Base-by-base conservation (phyloP, 2,329 filamentous ascomycete genomes). In the Aschersonia sp. region DNA sequence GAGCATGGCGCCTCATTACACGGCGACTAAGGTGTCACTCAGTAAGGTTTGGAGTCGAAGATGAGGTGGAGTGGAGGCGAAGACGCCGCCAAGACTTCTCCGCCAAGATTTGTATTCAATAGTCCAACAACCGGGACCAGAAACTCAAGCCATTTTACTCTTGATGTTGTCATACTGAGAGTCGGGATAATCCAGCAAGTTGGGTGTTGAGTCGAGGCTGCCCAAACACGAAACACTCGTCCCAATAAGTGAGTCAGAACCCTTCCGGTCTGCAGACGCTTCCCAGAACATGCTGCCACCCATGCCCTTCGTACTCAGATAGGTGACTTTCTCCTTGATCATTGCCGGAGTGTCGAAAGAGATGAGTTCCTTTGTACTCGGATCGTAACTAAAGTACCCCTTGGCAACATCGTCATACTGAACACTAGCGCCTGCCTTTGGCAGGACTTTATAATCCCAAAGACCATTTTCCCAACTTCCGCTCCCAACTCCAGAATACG, bases 241-340 rank as follows among this genome's bases (percentile, higher is more conserved):
- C 37, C 61, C 58, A 48, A 84, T 81, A 55, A 92, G 65, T 53
- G 79, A 84, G 4, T 73, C 71, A 9, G 62, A 63, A 14, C 72
- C 77, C 4, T 57, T 70, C 56, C 73, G 73, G 60, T 94, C 87
- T 6, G 72, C 79, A 51, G 79, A 85, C 12, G 76, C 79, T 61
- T 92, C 85, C 86, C 86, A 94, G 75, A 85, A 94, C 84, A 92
- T 90, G 32, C 76, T 79, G 30, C 86, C 87, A 4, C 81, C 85
- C 1, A 92, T 70, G 0, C 77, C 73, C 48, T 72, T 69, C 45
- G 64, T 57, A 62, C 74, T 71, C 54, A 88, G 75, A 60, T 83
- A 90, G 3, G 66, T 57, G 5, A 79, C 77, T 67, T 92, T 94
- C 53, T 66, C 58, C 45, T 66, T 61, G 32, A 79, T 71, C 55